Conservation (phyloP, 352 stramenopile genomes). For the Phytophthora cactorum region DNA sequence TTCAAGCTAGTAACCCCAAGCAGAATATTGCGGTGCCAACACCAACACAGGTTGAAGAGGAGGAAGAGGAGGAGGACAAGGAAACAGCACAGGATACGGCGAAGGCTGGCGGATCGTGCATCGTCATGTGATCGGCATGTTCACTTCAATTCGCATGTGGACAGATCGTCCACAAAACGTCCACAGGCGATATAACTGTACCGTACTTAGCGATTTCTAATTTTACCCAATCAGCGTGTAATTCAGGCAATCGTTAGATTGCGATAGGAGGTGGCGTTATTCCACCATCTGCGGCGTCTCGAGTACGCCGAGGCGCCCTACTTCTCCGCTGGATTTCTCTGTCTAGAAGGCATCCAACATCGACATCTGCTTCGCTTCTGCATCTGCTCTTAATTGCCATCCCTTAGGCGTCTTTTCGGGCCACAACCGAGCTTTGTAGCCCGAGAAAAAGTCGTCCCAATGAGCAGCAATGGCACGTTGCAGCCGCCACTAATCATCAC, state of each 20-base stretch:
- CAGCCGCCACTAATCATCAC: constrained; percentile 38
- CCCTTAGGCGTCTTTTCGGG: neutral
- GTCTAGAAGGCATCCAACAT: neutral
- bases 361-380: neutral
- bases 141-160: constrained; percentile 16
- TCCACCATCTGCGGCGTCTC: constrained; percentile 18
- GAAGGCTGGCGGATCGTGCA: constrained; percentile 22
- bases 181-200: constrained; percentile 14
- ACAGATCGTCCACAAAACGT: constrained; percentile 17
- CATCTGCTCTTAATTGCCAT: constrained; percentile 1
- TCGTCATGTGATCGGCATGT: constrained; percentile 30
- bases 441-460: constrained; percentile 17
- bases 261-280: constrained; percentile 27
- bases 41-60: constrained; percentile 6
- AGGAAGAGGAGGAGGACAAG: constrained; percentile 11
- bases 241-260: constrained; percentile 29
- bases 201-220: constrained; percentile 12
- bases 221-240: constrained; percentile 36
- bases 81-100: neutral
- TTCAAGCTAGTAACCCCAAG: constrained; percentile 5
- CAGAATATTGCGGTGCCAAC: neutral
- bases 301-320: constrained; percentile 3
- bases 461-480: constrained; percentile 35
- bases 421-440: constrained; percentile 2
- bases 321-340: constrained; percentile 6